Conservation (phyloP, 257 asterid genomes). For the Paulownia fortunei region DNA sequence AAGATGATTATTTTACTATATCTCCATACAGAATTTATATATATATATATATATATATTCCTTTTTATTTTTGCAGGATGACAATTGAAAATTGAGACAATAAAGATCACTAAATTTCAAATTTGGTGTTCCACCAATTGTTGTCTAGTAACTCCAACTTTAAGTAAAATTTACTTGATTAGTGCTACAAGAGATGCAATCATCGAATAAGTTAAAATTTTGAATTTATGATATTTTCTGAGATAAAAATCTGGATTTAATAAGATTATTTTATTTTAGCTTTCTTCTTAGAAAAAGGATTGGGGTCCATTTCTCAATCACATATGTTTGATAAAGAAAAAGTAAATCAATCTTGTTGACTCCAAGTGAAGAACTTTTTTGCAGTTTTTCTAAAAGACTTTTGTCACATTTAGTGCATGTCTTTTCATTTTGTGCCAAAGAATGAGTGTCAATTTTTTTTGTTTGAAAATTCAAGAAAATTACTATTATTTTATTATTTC, state of each 20-base stretch:
- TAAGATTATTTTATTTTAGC: too few relatives aligned
- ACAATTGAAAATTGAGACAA: neutral
- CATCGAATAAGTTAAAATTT: neutral
- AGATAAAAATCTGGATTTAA: neutral
- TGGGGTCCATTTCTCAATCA: conserved; percentile 5
- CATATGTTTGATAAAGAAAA: neutral
- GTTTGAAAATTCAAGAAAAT: neutral
- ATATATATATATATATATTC: too few relatives aligned
- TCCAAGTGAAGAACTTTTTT: conserved; percentile 32
- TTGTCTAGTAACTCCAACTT: neutral
- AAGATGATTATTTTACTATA: too few relatives aligned
- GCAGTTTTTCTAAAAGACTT: conserved; percentile 16
- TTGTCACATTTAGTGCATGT: conserved; percentile 28
- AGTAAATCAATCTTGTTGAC: conserved; percentile 30
- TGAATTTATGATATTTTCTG: neutral
- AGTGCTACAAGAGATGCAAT: neutral
- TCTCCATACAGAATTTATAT: too few relatives aligned
- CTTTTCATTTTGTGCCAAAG: neutral
- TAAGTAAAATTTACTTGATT: conserved; percentile 17
- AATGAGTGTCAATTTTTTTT: neutral
- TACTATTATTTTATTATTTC: too few relatives aligned
- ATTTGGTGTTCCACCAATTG: neutral
- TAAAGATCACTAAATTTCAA: neutral
- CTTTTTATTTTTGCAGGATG: neutral
- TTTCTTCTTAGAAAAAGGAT: neutral